Evolutionary conservation across 805 yeast species (phyloP).

Genomic region (Candida jianshihensis): DNA sequence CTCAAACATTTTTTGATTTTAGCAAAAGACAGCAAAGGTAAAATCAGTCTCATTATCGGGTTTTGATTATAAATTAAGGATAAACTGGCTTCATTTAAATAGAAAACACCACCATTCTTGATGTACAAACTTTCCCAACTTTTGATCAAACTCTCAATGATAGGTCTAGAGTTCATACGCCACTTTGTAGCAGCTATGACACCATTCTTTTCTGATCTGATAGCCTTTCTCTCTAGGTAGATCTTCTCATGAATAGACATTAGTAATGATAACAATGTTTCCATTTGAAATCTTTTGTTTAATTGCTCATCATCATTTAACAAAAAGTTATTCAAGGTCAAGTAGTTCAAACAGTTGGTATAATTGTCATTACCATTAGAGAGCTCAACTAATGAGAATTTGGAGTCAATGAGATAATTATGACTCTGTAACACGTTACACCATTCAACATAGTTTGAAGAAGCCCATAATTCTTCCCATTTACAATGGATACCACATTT

Average conservation of each 20-base stretch:
- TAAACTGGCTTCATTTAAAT: constrained; percentile 41
- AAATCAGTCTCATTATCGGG: constrained; percentile 53
- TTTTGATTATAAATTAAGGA: constrained; percentile 39
- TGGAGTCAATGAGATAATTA: constrained; percentile 41
- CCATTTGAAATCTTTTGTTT: constrained; percentile 34
- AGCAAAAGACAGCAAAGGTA: constrained; percentile 62
- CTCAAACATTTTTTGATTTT: constrained; percentile 59
- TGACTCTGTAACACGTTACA: constrained; percentile 27
- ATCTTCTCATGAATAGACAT: constrained; percentile 64
- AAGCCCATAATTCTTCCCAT: constrained; percentile 53
- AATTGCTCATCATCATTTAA: constrained; percentile 28
- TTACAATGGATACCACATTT: constrained; percentile 61
- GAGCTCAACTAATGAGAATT: constrained; percentile 46
- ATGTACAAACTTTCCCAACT: constrained; percentile 64
- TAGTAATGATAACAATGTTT: constrained; percentile 47
- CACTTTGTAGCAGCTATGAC: constrained; percentile 49
- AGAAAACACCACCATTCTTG: constrained; percentile 55
- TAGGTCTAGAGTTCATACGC: constrained; percentile 58
- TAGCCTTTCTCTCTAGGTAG: constrained; percentile 39
- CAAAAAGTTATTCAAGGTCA: constrained; percentile 35
- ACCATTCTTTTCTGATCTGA: constrained; percentile 30
- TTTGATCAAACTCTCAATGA: constrained; percentile 48
- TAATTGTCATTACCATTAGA: constrained; percentile 47
- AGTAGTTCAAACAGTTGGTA: constrained; percentile 37
- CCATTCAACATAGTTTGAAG: constrained; percentile 49